Base-by-base conservation (phyloP, 441 rosid genomes). In the Pelargonium fulgidum region DNA sequence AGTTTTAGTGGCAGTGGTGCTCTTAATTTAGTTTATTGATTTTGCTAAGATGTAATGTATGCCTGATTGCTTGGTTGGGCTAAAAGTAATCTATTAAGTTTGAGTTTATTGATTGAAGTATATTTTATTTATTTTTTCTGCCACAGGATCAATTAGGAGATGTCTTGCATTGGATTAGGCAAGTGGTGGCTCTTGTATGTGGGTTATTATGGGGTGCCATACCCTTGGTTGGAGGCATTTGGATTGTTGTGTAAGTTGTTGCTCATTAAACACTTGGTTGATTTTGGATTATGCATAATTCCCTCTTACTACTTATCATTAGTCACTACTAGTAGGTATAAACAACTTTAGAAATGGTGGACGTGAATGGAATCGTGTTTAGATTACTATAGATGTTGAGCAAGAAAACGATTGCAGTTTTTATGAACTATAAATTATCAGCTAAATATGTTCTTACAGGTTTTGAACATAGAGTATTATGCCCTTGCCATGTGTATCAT, bases 121-220 rank as follows among this genome's bases (percentile, higher is more conserved):
- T 45, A 10, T 44, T 12, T 44, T 1, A 3, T 50, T 1, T 6
- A 22, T 22, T 16, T 54, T 54, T 22, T 24, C 10, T 16, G 61
- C 6, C 24, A 62, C 82, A 94, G 99, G 99, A 94, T 85, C 97
- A 90, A 85, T 69, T 94, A 70, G 99, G 99, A 78, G 99, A 94
- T 86, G 97, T 86, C 29, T 80, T 93, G 86, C 98, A 93, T 77
- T 93, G 98, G 98, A 88, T 88, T 74, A 79, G 97, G 67, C 98
- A 93, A 83, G 84, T 76, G n/a, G 85, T 88, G 70, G 96, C 88
- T 20, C 75, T 93, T 58, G 24, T 86, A n/a, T 88, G 88, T 73
- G 98, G 98, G 42, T 80, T 93, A 79, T 72, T 93, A 68, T 93
- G 90, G 85, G 98, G 98, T 26, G 76, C 96, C n/a, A 65, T 93